Evolutionary conservation across 2,329 filamentous ascomycete genomes (phyloP), one percentile per base, ranked within the genome.

Genomic region (Akanthomyces muscarius): DNA sequence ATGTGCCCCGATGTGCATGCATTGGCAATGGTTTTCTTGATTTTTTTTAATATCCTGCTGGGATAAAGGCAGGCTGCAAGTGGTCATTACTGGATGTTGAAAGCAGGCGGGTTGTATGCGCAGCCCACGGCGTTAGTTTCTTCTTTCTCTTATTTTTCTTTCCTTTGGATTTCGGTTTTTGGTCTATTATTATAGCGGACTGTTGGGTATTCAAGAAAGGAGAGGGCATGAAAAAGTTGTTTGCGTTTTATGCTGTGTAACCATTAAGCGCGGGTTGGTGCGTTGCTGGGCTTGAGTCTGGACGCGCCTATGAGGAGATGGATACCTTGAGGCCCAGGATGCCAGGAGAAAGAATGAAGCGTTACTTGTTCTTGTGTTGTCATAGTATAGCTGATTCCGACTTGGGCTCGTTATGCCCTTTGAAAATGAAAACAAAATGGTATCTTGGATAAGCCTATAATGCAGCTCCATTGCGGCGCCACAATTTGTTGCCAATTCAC

Each of bases 201-300:
- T 23, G 28, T 48, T 28, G 33, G 58, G 28, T 11, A 44, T 38
- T 14, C 7, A 36, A 18, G 16, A 42, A 36, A 6, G n/a, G 18
- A 59, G 33, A 28, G 54, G 13, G 2, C n/a, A 14, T 44, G 38
- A 14, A 54, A 53, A 53, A 61, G 36, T 54, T 53, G 41, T 60
- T 60, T 52, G 47, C 42, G 25, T 38, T 48, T 14, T 14, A 10
- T 51, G 58, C 25, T 54, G 58, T 61, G 58, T 54, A 53, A 61
- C 50, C 33, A 51, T 60, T 50, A 41, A 11, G 38, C 14, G 28
- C 58, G 48, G 50, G 38, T 30, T 25, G 48, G 16, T 44, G 48
- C 48, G 45, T 61, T 25, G 41, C 2, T 25, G 23, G 41, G 47
- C 44, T 21, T 23, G 50, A 53, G 58, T 44, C 50, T 61, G 58